Conservation (phyloP, 2,329 filamentous ascomycete species). For the Colletotrichum somersetense region DNA sequence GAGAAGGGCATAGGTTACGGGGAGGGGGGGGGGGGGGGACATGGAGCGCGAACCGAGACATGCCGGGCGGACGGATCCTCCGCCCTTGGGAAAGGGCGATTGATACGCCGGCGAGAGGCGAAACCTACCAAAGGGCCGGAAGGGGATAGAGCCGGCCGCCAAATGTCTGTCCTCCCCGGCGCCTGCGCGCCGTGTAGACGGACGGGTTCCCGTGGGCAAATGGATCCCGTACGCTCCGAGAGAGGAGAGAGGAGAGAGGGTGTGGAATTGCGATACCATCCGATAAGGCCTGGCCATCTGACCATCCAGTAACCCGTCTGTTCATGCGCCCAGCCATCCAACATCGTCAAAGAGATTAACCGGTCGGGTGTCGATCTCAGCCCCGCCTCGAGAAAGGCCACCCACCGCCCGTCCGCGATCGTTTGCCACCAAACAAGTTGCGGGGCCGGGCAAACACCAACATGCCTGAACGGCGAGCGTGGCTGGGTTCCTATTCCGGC, state of each 20-base stretch:
- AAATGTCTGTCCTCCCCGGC: neutral
- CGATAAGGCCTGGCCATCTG: neutral
- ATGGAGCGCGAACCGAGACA: neutral
- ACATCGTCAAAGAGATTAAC: conserved; percentile 6
- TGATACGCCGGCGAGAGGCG: neutral
- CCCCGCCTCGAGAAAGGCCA: neutral
- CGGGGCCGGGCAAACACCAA: conserved; percentile 2
- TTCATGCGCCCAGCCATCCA: neutral
- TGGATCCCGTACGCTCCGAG: neutral
- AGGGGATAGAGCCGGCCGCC: neutral
- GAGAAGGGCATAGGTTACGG: neutral
- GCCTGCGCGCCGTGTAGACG: neutral
- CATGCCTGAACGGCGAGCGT: conserved; percentile 9
- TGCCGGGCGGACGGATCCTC: neutral
- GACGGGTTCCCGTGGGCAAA: neutral
- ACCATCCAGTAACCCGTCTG: neutral
- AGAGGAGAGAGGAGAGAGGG: neutral
- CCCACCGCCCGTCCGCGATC: conserved; percentile 1
- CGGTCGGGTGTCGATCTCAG: neutral
- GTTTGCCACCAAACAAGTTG: conserved; percentile 10
- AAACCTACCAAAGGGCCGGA: neutral
- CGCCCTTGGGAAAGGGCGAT: neutral
- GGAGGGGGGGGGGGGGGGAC: neutral
- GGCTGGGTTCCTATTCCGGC: conserved; percentile 14
- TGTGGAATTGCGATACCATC: neutral